Evolutionary conservation across 768 basidiomycete genomes (phyloP).

Genomic region (Tricholoma sp.): DNA sequence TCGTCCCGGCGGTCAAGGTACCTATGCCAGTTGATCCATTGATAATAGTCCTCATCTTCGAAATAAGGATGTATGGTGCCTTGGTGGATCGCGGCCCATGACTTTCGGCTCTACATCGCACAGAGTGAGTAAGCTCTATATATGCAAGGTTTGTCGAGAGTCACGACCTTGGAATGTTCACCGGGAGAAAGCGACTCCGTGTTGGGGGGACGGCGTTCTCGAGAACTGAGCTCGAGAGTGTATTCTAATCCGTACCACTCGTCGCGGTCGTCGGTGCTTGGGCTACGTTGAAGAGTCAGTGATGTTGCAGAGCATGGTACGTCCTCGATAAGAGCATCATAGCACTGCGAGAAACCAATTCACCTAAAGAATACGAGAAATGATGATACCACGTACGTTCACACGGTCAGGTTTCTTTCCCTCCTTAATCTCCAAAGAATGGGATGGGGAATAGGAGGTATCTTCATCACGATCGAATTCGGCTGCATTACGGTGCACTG

Average conservation of each 20-base stretch:
- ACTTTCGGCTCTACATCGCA: slow-evolving; percentile 33
- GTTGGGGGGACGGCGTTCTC: slow-evolving; percentile 28
- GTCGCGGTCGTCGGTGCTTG: slow-evolving; percentile 10
- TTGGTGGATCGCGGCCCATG: slow-evolving; percentile 38
- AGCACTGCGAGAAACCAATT: neutral
- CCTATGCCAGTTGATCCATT: slow-evolving; percentile 43
- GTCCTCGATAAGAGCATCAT: slow-evolving; percentile 16
- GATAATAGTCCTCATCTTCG: slow-evolving; percentile 36
- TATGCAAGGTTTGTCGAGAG: neutral
- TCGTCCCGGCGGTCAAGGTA: slow-evolving; percentile 35
- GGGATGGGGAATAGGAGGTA: slow-evolving; percentile 8
- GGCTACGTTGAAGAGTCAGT: neutral
- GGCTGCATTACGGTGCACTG: neutral
- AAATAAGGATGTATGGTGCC: slow-evolving; percentile 31
- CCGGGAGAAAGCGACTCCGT: slow-evolving; percentile 24
- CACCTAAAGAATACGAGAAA: neutral
- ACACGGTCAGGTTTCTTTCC: slow-evolving; percentile 32
- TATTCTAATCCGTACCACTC: slow-evolving; percentile 44
- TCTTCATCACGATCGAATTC: slow-evolving; percentile 10
- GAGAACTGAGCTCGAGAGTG: slow-evolving; percentile 34
- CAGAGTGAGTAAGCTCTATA: neutral
- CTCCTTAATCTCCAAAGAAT: slow-evolving; percentile 30
- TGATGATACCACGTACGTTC: slow-evolving; percentile 15
- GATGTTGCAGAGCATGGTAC: neutral
- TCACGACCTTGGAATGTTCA: slow-evolving; percentile 36